Evolutionary conservation across 495 filamentous ascomycete genomes (phyloP).

Genomic region (Penicillium lividum): DNA sequence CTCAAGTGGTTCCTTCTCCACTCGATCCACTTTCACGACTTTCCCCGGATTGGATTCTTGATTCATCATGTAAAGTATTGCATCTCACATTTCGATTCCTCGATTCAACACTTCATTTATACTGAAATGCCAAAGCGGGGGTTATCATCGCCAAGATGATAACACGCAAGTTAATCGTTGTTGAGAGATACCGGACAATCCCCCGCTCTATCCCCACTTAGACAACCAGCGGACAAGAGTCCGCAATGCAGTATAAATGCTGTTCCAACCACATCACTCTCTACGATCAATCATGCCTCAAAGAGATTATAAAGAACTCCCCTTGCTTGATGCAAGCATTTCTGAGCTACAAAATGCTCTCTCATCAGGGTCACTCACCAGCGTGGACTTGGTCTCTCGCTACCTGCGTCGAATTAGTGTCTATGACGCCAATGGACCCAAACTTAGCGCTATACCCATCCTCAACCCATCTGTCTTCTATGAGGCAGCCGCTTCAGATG

Average conservation of each 20-base stretch:
- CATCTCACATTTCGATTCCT: no score
- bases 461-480: constrained; percentile 32
- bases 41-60: constrained; percentile 15
- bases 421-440: constrained; percentile 34
- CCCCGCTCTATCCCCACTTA: constrained; percentile 6
- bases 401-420: constrained; percentile 49
- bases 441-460: constrained; percentile 36
- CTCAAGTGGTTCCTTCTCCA: constrained; percentile 21
- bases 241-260: constrained; percentile 8
- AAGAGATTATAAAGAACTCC: constrained; percentile 38
- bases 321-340: constrained; percentile 61
- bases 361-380: constrained; percentile 41
- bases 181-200: constrained; percentile 14
- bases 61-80: neutral
- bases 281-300: constrained; percentile 11
- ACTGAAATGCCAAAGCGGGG: neutral
- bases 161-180: neutral
- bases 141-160: constrained; percentile 1
- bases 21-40: constrained; percentile 20
- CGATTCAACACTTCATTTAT: no score
- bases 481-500: constrained; percentile 36
- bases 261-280: no score
- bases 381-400: constrained; percentile 47
- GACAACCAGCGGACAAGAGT: constrained; percentile 18
- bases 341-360: constrained; percentile 49